These are phyloP conservation scores for Talaromyces ruber DNA, from an alignment of 495 filamentous ascomycete species.

Conservation along the genomic window DNA sequence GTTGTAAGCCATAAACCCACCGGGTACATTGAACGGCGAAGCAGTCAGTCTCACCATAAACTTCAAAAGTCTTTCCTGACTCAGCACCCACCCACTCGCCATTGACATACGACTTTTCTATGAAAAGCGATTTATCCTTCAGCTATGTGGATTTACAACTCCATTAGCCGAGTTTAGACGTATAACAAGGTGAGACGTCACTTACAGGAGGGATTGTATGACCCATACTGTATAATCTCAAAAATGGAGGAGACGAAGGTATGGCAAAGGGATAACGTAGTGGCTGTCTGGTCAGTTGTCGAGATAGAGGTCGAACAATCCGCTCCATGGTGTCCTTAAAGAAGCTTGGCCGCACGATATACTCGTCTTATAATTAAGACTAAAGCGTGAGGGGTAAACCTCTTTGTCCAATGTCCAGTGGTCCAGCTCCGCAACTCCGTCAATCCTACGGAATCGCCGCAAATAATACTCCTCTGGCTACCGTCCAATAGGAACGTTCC, in stretches of 20 bases:
- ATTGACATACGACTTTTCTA: slow-evolving; percentile 75
- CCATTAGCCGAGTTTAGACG: not conserved
- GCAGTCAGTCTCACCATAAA: slow-evolving; percentile 48
- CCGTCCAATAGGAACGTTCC: too few relatives aligned
- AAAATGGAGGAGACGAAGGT: slow-evolving; percentile 18
- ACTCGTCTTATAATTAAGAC: not conserved
- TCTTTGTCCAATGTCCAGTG: not conserved
- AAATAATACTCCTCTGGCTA: too few relatives aligned
- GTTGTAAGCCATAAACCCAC: not conserved
- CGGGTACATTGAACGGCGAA: not conserved
- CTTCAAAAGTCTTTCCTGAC: slow-evolving; percentile 74
- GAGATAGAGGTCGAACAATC: slow-evolving; percentile 27
- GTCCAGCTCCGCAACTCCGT: too few relatives aligned
- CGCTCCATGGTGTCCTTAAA: slow-evolving; percentile 25
- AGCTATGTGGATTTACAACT: slow-evolving; percentile 38
- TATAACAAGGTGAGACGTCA: not conserved
- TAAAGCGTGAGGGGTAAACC: not conserved
- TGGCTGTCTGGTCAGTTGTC: slow-evolving; percentile 28
- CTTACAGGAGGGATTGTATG: slow-evolving; percentile 34
- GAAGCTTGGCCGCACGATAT: not conserved
- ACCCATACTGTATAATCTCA: slow-evolving; percentile 33
- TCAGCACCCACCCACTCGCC: slow-evolving; percentile 72
- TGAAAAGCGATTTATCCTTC: slow-evolving; percentile 75
- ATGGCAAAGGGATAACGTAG: slow-evolving; percentile 32
- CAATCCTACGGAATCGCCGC: too few relatives aligned